Percentiles rank a stretch among this genome's conserved stretches.
Conservation (phyloP, 73 alveolate species). For the Stentor roeselii region DNA sequence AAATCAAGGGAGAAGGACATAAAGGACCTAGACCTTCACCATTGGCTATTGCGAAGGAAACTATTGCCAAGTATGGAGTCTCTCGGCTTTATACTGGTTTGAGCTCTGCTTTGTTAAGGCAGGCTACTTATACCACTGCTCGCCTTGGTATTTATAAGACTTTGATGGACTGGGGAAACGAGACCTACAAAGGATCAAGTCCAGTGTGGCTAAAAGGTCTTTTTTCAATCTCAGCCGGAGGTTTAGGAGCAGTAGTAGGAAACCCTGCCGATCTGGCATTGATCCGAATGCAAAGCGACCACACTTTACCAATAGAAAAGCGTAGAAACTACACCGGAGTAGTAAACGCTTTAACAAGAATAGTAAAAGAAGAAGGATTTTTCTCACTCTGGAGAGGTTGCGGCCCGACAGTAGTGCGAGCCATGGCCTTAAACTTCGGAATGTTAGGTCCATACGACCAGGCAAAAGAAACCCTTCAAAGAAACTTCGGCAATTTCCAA, state of each 20-base stretch:
- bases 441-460: slow-evolving; percentile 82
- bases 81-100: slow-evolving; percentile 69
- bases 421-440: slow-evolving; percentile 82
- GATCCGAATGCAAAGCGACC: slow-evolving; percentile 86
- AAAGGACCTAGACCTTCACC: slow-evolving; percentile 62
- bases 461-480: slow-evolving; percentile 66
- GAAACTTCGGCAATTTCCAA: slow-evolving; percentile 49
- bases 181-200: slow-evolving; percentile 19
- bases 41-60: slow-evolving; percentile 62
- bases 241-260: slow-evolving; percentile 85
- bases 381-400: slow-evolving; percentile 75
- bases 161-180: slow-evolving; percentile 42
- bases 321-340: slow-evolving; percentile 88
- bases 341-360: slow-evolving; percentile 74
- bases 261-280: slow-evolving; percentile 95
- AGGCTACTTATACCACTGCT: slow-evolving; percentile 74
- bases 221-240: slow-evolving; percentile 86
- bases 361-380: slow-evolving; percentile 80
- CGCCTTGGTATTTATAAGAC: slow-evolving; percentile 77
- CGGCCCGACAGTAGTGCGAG: slow-evolving; percentile 89
- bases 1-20: slow-evolving; percentile 55
- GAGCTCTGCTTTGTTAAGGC: slow-evolving; percentile 79
- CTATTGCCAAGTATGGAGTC: slow-evolving; percentile 64
- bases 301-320: slow-evolving; percentile 71
- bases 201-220: slow-evolving; percentile 62